Percentiles rank a stretch among this genome's conserved stretches.
These are phyloP conservation scores for Xylaria venustula DNA, from an alignment of 495 filamentous ascomycete genomes.

Conservation along the genomic window DNA sequence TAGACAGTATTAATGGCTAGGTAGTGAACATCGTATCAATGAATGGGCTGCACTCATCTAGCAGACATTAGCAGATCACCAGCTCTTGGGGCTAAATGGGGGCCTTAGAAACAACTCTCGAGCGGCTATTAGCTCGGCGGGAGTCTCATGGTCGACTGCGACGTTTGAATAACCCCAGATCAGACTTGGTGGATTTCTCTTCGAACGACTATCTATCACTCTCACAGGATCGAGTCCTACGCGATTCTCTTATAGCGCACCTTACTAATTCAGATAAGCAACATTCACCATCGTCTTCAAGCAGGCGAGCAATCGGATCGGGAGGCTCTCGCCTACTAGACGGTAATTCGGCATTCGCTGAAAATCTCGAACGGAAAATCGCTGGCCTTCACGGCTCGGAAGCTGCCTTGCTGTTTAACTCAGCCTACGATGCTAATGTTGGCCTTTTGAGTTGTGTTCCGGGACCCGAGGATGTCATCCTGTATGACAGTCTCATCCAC, in stretches of 20 bases:
- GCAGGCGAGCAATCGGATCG: constrained; percentile 40
- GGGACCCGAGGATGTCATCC: constrained; percentile 64
- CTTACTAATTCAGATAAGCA: neutral
- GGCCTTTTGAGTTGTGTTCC: constrained; percentile 67
- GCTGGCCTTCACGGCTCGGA: constrained; percentile 65
- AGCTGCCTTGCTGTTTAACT: constrained; percentile 70
- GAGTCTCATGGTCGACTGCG: constrained; percentile 35
- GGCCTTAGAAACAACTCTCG: constrained; percentile 12
- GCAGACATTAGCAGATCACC: neutral
- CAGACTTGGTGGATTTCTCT: constrained; percentile 54
- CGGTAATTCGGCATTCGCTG: constrained; percentile 66
- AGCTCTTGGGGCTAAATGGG: neutral
- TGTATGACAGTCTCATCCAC: constrained; percentile 75
- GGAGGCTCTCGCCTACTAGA: constrained; percentile 63
- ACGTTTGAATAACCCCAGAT: constrained; percentile 38
- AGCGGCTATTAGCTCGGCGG: constrained; percentile 26
- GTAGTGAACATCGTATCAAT: neutral
- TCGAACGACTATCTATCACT: constrained; percentile 65
- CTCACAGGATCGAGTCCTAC: constrained; percentile 36
- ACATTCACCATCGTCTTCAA: neutral
- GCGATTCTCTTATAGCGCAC: neutral
- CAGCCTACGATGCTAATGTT: constrained; percentile 74
- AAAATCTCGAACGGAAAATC: constrained; percentile 62
- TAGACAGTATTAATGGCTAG: no score
- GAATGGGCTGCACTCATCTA: no score